A percentile compares a stretch with the other conserved stretches of the same genome.
Evolutionary conservation across 345 rosid species (phyloP).

Genomic region (Capsella bursapastoris): DNA sequence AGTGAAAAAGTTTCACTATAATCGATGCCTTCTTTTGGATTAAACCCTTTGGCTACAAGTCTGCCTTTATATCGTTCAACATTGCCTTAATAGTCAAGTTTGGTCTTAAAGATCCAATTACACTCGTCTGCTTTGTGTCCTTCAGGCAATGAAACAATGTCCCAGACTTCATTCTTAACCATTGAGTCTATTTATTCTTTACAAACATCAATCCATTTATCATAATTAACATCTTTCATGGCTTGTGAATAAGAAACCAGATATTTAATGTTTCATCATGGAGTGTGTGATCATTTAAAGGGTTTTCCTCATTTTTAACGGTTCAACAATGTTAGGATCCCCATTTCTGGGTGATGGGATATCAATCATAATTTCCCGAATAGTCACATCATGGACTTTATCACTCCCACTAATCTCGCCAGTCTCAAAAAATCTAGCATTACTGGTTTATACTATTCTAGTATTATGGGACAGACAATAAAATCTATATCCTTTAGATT

Average conservation of each 20-base stretch:
- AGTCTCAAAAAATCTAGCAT: too few species aligned
- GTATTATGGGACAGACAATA: too few species aligned
- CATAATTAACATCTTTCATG: conserved; percentile 13
- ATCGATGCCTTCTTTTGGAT: conserved; percentile 14
- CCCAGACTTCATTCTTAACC: background rate
- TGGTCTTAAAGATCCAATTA: conserved; percentile 20
- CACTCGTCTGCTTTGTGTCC: background rate
- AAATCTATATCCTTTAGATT: too few species aligned
- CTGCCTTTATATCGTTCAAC: background rate
- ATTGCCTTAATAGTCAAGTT: background rate
- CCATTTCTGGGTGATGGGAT: too few species aligned
- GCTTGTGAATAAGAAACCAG: conserved; percentile 11
- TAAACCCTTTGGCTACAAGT: background rate
- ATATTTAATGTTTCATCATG: background rate
- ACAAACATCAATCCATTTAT: background rate
- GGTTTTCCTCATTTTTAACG: too few species aligned
- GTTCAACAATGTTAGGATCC: too few species aligned
- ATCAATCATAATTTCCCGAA: too few species aligned
- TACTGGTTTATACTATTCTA: too few species aligned
- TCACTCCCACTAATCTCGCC: too few species aligned
- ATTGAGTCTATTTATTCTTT: background rate
- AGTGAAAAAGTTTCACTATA: background rate
- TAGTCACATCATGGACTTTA: too few species aligned
- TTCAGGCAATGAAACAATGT: background rate
- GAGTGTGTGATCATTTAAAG: background rate